Percentiles rank a stretch among this genome's conserved stretches.
Conservation (phyloP, 768 basidiomycete genomes). For the Boletus fagicola region DNA sequence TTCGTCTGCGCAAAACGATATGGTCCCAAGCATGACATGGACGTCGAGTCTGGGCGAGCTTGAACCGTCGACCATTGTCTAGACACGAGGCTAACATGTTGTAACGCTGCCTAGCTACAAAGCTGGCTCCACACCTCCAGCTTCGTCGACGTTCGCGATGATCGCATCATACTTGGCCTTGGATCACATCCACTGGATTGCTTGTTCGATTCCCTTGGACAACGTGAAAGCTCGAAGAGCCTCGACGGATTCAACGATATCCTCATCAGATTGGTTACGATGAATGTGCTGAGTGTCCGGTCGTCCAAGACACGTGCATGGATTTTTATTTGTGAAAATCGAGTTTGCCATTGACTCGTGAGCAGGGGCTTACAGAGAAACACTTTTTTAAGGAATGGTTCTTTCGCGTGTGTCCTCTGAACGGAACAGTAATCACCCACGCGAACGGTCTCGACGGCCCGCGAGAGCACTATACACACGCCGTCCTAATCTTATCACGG, state of each 20-base stretch:
- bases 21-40: too few species aligned
- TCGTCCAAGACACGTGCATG: not conserved
- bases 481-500: not conserved
- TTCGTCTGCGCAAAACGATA: not conserved
- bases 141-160: not conserved
- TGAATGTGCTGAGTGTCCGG: not conserved
- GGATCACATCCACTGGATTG: not conserved
- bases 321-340: not conserved
- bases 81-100: not conserved
- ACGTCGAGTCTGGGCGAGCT: not conserved
- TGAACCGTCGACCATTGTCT: not conserved
- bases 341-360: not conserved
- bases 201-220: not conserved
- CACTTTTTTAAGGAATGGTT: not conserved
- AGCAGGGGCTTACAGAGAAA: not conserved
- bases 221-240: not conserved
- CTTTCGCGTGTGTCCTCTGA: not conserved
- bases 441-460: not conserved
- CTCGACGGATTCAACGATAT: too few species aligned
- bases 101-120: not conserved
- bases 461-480: not conserved
- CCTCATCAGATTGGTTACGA: not conserved
- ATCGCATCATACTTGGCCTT: not conserved
- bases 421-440: not conserved
- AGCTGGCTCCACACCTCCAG: not conserved